Evolutionary conservation across 106 monocot genomes (phyloP), one percentile per base, ranked within the genome.

Genomic region (Ottelia alismoides): DNA sequence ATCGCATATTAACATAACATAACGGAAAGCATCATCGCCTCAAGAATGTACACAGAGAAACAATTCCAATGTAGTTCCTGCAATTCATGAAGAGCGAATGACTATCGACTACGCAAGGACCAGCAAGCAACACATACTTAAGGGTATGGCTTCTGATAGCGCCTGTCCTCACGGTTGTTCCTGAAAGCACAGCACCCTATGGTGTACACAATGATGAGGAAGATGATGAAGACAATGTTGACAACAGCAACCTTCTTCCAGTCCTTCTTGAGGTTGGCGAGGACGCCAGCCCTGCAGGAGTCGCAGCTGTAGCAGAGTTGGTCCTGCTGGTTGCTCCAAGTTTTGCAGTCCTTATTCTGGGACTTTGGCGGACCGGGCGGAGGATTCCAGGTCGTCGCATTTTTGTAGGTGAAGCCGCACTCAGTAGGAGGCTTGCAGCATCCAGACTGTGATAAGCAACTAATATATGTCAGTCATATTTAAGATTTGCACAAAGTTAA

Each of bases 121-220:
- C n/a, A n/a, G n/a, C n/a, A n/a, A n/a, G n/a, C n/a, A n/a, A n/a
- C n/a, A n/a, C n/a, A n/a, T n/a, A n/a, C n/a, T n/a, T n/a, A n/a
- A n/a, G n/a, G n/a, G n/a, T n/a, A n/a, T n/a, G n/a, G 10, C 3
- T 1, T n/a, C 55, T 55, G 28, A 31, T 49, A 3, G 49, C 6
- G 9, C 0, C 31, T 56, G 4, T 56, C 55, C 18, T 12, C 28
- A 28, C 57, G 2, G 40, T 58, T 58, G 35, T 58, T 58, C 30
- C 57, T 29, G 57, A 58, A 58, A 24, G 57, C 57, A 25, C 57
- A 58, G 57, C 57, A 58, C n/a, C 57, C 57, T 12, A 58, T 25
- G 22, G 57, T 40, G 57, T 58, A 58, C 23, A 58, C 57, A 43
- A 58, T 23, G 57, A 58, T 25, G 57, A 58, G 57, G 57, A 58